Conservation (phyloP, 2,329 filamentous ascomycete species). For the Scytalidium sp. region DNA sequence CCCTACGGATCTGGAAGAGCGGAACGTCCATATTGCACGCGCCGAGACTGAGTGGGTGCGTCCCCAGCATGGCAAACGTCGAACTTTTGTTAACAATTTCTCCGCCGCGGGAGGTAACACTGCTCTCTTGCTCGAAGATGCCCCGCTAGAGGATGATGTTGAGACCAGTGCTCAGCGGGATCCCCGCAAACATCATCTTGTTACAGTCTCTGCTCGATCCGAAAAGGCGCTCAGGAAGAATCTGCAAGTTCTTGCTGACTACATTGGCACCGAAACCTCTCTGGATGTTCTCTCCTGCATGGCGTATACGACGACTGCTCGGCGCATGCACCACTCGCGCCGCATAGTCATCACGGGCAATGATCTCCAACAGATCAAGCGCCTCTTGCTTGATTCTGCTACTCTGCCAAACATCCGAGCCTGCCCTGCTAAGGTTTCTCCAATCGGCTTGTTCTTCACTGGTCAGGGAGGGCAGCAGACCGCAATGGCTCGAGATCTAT, state of each 20-base stretch:
- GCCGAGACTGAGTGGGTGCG: slow-evolving; percentile 30
- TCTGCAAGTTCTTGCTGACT: slow-evolving; percentile 3
- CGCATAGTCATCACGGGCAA: slow-evolving; percentile 47
- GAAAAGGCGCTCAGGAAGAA: slow-evolving; percentile 6
- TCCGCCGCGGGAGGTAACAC: slow-evolving; percentile 32
- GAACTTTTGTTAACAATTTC: slow-evolving; percentile 43
- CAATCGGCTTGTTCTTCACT: slow-evolving; percentile 27
- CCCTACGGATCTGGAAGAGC: slow-evolving; percentile 33
- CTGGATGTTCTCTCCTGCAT: slow-evolving; percentile 20
- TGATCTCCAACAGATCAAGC: slow-evolving; percentile 39
- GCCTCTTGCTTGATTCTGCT: slow-evolving; percentile 46
- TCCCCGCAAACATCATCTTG: slow-evolving; percentile 38
- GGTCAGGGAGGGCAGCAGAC: slow-evolving; percentile 35
- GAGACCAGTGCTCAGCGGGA: slow-evolving; percentile 33
- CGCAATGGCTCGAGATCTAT: slow-evolving; percentile 15
- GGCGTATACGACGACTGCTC: slow-evolving; percentile 31
- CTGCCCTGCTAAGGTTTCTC: slow-evolving; percentile 26
- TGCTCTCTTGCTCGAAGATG: slow-evolving; percentile 27
- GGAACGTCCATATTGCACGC: slow-evolving; percentile 27
- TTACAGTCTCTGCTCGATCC: slow-evolving; percentile 46
- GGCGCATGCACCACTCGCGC: slow-evolving; percentile 58
- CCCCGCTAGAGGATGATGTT: slow-evolving; percentile 32
- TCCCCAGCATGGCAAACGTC: slow-evolving; percentile 26
- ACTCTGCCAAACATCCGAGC: slow-evolving; percentile 35
- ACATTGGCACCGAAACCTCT: slow-evolving; percentile 5